Evolutionary conservation across 1,139 yeast species (phyloP).

Genomic region (Pichia sp.): DNA sequence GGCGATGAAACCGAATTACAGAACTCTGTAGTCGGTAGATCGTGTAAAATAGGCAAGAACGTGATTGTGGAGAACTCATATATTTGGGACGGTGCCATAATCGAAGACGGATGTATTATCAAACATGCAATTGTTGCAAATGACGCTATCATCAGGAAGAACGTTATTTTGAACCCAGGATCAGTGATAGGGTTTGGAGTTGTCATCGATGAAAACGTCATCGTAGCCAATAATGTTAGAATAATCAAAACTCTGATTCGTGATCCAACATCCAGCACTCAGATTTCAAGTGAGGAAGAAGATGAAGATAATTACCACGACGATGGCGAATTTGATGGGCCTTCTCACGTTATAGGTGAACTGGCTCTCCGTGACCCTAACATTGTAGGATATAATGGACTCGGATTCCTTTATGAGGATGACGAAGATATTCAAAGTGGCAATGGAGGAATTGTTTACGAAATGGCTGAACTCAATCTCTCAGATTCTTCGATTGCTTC

Average conservation of each 20-base stretch:
- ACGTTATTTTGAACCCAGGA: constrained; percentile 56
- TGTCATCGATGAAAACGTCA: constrained; percentile 49
- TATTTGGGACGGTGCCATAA: constrained; percentile 76
- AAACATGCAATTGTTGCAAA: constrained; percentile 68
- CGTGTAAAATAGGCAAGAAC: constrained; percentile 78
- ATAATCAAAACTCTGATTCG: constrained; percentile 47
- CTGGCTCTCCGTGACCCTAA: constrained; percentile 22
- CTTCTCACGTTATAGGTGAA: background rate
- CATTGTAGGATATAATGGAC: constrained; percentile 33
- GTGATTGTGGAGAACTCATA: constrained; percentile 69
- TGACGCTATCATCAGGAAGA: constrained; percentile 50
- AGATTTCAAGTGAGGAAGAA: constrained; percentile 13
- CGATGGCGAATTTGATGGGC: constrained; percentile 3
- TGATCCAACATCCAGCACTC: constrained; percentile 21
- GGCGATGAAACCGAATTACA: constrained; percentile 54
- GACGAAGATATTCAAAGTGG: constrained; percentile 30
- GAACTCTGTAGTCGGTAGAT: constrained; percentile 77
- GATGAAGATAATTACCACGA: constrained; percentile 9
- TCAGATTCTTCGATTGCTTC: constrained; percentile 82
- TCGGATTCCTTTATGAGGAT: constrained; percentile 38
- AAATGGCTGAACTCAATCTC: constrained; percentile 58
- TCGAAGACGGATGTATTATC: constrained; percentile 62
- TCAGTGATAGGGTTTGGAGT: constrained; percentile 80
- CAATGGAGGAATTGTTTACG: constrained; percentile 48
- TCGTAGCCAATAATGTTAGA: constrained; percentile 48